Base-by-base conservation (phyloP, 2,329 filamentous ascomycete species). In the Cladophialophora yegresii region DNA sequence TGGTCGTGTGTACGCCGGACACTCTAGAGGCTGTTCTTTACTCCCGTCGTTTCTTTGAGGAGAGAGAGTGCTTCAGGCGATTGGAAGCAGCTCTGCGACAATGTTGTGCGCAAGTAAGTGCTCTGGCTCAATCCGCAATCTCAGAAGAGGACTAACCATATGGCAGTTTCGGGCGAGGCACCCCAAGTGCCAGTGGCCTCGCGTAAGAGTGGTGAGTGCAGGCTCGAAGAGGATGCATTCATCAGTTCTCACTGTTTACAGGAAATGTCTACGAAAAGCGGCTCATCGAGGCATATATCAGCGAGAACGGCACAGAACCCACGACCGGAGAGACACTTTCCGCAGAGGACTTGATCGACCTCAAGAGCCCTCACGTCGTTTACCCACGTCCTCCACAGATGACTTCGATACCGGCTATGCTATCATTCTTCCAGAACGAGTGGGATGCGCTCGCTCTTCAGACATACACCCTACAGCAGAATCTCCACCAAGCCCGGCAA, bases 381-480 rank as follows among this genome's bases (percentile, higher is more conserved):
- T 90, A 90, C 72, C 93, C 95, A 57, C 87, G 95, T 73, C 93
- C 95, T 64, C 93, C 95, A 33, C 93, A 92, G 36, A 87, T 98
- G 73, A 98, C 95, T 61, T 99, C 95, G 43, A 96, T 99, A 74
- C 95, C 95, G 23, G 92, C 95, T 20, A 86, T 99, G 62, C 89
- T 99, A 62, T 90, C 91, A 56, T 90, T 93, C 45, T 98, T 99
- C 77, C 95, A 99, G 77, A 96, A 96, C 77, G 95, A 99, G 83
- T 99, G 95, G 95, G 95, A 99, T 76, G 89, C 93, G 8, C 81
- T 97, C 51, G 91, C 93, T 12, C 82, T 98, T 40, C 95, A 99
- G 80, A 91, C 92, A 57, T 97, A 92, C 77, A 95, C 91, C 71
- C 81, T 98, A 65, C 89, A 91, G 79, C 91, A 97, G 77, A 92